Percentiles rank a stretch among this genome's conserved stretches.
phyloP scores from a whole-genome alignment of 352 stramenopile species.

The Globisporangium camurandrum region DNA sequence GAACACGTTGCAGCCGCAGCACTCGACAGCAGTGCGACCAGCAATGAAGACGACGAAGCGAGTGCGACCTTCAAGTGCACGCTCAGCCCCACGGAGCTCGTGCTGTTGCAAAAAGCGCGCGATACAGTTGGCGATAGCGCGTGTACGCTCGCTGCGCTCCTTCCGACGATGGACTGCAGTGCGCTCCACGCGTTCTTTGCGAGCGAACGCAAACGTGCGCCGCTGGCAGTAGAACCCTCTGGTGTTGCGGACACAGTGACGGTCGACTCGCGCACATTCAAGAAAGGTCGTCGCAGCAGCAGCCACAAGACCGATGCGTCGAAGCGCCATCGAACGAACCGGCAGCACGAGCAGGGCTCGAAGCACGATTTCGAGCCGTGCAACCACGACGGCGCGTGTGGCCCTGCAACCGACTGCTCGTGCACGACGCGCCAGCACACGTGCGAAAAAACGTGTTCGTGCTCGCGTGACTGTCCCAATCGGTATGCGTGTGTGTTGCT shows the following conservation, averaged over 20 bases:
- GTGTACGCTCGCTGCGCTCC: conserved; percentile 53
- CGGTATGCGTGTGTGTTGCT: conserved; percentile 30
- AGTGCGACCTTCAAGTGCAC: not conserved
- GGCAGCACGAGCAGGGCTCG: conserved; percentile 42
- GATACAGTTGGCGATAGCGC: conserved; percentile 52
- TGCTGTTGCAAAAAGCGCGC: conserved; percentile 49
- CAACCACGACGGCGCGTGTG: conserved; percentile 62
- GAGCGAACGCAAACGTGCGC: conserved; percentile 23
- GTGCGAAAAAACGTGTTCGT: conserved; percentile 81
- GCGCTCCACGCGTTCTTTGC: conserved; percentile 47
- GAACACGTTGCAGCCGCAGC: not conserved
- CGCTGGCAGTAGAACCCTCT: not conserved
- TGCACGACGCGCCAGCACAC: conserved; percentile 74
- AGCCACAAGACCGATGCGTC: not conserved
- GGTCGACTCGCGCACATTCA: not conserved
- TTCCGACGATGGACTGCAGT: conserved; percentile 47
- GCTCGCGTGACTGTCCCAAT: conserved; percentile 65
- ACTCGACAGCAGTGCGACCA: not conserved
- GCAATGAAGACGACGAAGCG: not conserved
- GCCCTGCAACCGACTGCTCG: conserved; percentile 39
- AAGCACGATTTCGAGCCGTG: conserved; percentile 79
- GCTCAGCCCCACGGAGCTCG: conserved; percentile 31
- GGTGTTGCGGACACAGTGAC: conserved; percentile 2
- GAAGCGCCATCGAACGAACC: conserved; percentile 53
- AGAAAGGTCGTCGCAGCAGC: not conserved